Evolutionary conservation across 192 early-diverging fungal genomes (phyloP).

Genomic region (Gigaspora rosea): DNA sequence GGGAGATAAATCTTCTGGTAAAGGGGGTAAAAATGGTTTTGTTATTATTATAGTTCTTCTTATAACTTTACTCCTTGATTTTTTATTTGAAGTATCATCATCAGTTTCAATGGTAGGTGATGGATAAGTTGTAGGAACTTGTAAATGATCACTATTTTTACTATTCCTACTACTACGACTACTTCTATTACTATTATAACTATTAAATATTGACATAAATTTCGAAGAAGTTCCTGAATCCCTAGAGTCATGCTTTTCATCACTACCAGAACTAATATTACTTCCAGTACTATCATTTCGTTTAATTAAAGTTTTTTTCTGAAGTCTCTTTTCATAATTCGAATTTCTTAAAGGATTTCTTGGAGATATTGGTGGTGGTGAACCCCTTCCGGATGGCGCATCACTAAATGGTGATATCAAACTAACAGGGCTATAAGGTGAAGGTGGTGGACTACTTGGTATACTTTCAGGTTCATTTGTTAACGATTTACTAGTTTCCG

Average conservation of each 20-base stretch:
- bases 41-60: slow-evolving; percentile 32
- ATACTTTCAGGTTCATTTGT: not conserved
- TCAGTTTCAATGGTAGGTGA: not conserved
- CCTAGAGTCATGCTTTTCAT: slow-evolving; percentile 9
- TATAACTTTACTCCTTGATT: slow-evolving; percentile 6
- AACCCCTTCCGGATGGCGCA: not conserved
- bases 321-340: not conserved
- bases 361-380: slow-evolving; percentile 17
- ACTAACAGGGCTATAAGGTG: not conserved
- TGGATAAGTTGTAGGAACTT: not conserved
- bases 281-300: slow-evolving; percentile 14
- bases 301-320: not conserved
- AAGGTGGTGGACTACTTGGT: slow-evolving; percentile 8
- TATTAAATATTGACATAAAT: slow-evolving; percentile 23
- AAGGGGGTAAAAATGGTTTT: slow-evolving; percentile 26
- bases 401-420: slow-evolving; percentile 7
- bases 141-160: not conserved
- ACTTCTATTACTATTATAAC: not conserved
- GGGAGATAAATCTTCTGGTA: slow-evolving; percentile 9
- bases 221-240: slow-evolving; percentile 11
- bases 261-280: not conserved
- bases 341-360: slow-evolving; percentile 20
- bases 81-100: not conserved
- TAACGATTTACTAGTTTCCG: not conserved
- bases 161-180: slow-evolving; percentile 10